Conservation (phyloP, 2,329 filamentous ascomycete species). For the Phoma sp. region DNA sequence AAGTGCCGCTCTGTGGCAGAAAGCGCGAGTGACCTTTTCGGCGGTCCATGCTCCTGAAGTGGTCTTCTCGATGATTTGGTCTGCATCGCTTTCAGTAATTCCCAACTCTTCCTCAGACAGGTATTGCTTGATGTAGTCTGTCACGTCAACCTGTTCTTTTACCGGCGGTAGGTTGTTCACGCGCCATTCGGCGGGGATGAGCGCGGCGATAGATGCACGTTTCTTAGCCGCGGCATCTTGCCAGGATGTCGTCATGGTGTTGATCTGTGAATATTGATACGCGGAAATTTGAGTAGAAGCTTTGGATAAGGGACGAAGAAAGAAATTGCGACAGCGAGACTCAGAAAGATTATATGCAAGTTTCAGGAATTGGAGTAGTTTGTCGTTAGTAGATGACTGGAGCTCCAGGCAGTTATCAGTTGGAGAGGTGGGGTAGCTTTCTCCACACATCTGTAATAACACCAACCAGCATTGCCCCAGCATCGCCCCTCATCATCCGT, state of each 20-base stretch:
- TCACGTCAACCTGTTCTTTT: conserved; percentile 59
- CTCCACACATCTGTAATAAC: no score
- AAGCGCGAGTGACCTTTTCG: conserved; percentile 62
- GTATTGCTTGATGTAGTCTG: conserved; percentile 63
- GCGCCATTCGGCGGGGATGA: conserved; percentile 66
- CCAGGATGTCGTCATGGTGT: conserved; percentile 56
- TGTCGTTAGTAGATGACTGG: not conserved
- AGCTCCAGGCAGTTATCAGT: not conserved
- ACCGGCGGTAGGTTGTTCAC: conserved; percentile 57
- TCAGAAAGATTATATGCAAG: no score
- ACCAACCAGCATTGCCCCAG: no score
- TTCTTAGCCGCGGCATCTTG: conserved; percentile 60
- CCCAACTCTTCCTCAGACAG: conserved; percentile 62
- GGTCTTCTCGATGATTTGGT: conserved; percentile 63
- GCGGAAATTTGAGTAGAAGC: not conserved
- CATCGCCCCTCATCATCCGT: not conserved
- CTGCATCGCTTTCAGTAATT: conserved; percentile 68
- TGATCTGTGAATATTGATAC: not conserved
- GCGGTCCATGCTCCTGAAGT: conserved; percentile 64
- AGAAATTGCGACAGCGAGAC: no score
- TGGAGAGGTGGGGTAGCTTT: not conserved
- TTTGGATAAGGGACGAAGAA: no score
- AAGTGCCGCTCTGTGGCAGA: conserved; percentile 64
- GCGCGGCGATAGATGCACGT: conserved; percentile 59
- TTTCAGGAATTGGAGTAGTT: not conserved